These are phyloP conservation scores for Grosmannia huntii DNA, from an alignment of 2,329 filamentous ascomycete genomes.

Conservation along the genomic window DNA sequence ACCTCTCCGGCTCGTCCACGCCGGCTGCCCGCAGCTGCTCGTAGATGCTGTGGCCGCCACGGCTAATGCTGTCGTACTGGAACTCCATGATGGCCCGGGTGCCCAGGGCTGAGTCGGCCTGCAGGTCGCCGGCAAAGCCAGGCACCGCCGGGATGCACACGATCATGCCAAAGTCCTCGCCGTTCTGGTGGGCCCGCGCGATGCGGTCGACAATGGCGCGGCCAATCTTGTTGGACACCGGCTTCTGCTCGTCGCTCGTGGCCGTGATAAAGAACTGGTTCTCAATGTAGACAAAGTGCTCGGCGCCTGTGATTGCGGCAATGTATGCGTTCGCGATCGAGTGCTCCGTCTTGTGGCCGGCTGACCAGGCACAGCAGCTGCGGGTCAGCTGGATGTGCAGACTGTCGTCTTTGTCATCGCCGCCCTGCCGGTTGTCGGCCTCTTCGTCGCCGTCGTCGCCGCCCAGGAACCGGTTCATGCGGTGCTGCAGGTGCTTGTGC, in stretches of 20 bases:
- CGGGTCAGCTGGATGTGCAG: conserved; percentile 37
- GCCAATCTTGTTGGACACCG: conserved; percentile 67
- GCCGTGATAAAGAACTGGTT: conserved; percentile 87
- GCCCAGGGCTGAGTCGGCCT: conserved; percentile 57
- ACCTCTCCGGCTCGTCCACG: conserved; percentile 53
- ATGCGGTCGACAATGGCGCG: conserved; percentile 69
- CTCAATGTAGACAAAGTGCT: conserved; percentile 69
- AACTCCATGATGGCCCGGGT: conserved; percentile 83
- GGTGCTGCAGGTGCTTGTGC: conserved; percentile 22
- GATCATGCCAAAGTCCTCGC: conserved; percentile 60
- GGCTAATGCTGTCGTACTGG: conserved; percentile 69
- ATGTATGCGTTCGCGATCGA: conserved; percentile 82
- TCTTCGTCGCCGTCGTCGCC: conserved; percentile 17
- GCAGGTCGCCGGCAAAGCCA: conserved; percentile 70
- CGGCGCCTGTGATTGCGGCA: conserved; percentile 52
- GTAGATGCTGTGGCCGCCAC: conserved; percentile 66
- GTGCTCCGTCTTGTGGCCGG: conserved; percentile 45
- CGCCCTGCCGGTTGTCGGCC: conserved; percentile 13
- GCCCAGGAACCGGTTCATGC: conserved; percentile 25
- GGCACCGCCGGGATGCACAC: conserved; percentile 70
- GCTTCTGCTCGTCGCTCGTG: conserved; percentile 54
- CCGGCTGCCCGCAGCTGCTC: conserved; percentile 54
- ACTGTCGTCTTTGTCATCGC: conserved; percentile 14
- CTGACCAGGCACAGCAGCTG: conserved; percentile 39
- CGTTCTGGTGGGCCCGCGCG: conserved; percentile 51